Base-by-base conservation (phyloP, 1,284 basidiomycete species). In the Amylostereum areolatum region DNA sequence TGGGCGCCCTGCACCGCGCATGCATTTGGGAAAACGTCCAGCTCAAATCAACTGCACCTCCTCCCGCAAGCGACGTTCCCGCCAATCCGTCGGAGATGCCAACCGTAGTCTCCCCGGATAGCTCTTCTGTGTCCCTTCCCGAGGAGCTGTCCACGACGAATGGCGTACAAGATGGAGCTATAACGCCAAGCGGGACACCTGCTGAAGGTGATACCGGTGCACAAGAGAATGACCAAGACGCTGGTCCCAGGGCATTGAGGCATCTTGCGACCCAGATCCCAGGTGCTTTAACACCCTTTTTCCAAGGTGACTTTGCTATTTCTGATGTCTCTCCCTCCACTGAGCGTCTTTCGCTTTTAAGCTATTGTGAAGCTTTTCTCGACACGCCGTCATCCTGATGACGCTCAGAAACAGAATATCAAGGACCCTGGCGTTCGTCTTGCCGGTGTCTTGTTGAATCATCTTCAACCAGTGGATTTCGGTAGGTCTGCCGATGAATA, bases 341-440 rank as follows among this genome's bases (percentile, higher is more conserved):
- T n/a, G n/a, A n/a, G n/a, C n/a, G n/a, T n/a, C n/a, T n/a, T n/a
- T n/a, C n/a, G n/a, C n/a, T 10, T 8, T 24, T 10, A 7, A 92
- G 92, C 90, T 12, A 82, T 94, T 52, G 87, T 94, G 53, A 90
- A 92, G 63, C 75, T 97, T 62, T 86, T 97, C 63, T 83, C 91
- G 61, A 87, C 85, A 28, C 80, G 95, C 51, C 80, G 87, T 30
- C 86, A 78, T 58, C 77, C 83, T 11, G 96, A 99, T 60, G 57
- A 78, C 1, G 62, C 76, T 3, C 92, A 96, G 65, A 89, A 83
- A 66, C 82, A 84, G 58, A 88, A 92, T 59, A 88, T 95, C 8
- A 61, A 74, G 9, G 76, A 80, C 9, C 81, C 90, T 1, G 85
- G 91, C 0, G 68, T 74, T 39, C 70, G 81, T 27, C 68, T 99